Base-by-base conservation (phyloP, 2,329 filamentous ascomycete species). In the Xylaria hypoxylon region DNA sequence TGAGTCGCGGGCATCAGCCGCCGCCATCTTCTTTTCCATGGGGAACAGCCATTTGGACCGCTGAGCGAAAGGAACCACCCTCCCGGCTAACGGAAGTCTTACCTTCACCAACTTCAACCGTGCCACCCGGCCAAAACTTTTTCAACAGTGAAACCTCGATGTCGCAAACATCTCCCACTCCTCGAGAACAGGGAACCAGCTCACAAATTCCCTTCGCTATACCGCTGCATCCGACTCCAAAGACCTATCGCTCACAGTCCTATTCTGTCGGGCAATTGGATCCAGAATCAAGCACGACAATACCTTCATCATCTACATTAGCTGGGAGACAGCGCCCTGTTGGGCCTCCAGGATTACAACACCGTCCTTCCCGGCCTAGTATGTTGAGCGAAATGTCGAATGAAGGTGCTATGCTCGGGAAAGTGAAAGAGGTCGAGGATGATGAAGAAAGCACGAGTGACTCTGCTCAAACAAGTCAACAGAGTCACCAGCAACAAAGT, bases 181-280 rank as follows among this genome's bases (percentile, higher is more conserved):
- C 82, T 52, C 84, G 83, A 75, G 86, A 86, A 72, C 85, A 78
- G 72, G 85, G 78, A 38, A 82, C 82, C 47, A 90, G 86, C 68
- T 79, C 84, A 71, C 89, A 95, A 69, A 92, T 97, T 60, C 92
- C 93, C 0, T 97, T 97, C 74, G 87, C 92, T 6, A 96, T 97
- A 71, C 94, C 94, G 3, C 84, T 97, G 22, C 92, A 97, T 69
- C 94, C 95, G 0, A 96, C 93, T 0, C 92, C 92, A 1, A 98
- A 98, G 79, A 94, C 93, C 1, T 96, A 97, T 74, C 90, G 96
- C 48, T 99, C 96, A 5, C 93, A 97, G 79, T 98, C 96, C 4
- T 98, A 98, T 79, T 98, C 95, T 0, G 95, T 97, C 53, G 94
- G 94, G 4, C 94, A 97, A 77, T 84, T 94, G 67, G 94, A 97